phyloP scores from a whole-genome alignment of 2,329 filamentous ascomycete species.

The Dothideomycetes sp. region DNA sequence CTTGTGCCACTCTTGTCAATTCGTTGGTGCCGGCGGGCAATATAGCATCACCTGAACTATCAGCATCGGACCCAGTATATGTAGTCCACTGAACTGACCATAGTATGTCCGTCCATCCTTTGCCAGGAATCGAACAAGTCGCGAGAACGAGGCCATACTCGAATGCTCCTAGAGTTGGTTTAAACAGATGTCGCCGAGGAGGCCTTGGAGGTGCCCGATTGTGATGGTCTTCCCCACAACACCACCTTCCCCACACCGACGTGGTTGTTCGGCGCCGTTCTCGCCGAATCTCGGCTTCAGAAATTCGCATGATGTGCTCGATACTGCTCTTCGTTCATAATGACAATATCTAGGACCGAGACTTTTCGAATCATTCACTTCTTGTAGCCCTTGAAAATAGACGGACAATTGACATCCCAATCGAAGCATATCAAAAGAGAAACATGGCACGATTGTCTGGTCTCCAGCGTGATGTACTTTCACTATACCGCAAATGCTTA shows the following conservation, averaged over 20 bases:
- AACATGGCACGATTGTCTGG: constrained; percentile 58
- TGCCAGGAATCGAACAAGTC: constrained; percentile 59
- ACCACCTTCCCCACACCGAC: neutral
- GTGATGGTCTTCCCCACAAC: too few species aligned
- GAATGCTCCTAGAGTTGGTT: too few species aligned
- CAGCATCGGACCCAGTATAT: too few species aligned
- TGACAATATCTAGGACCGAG: too few species aligned
- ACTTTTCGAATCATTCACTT: too few species aligned
- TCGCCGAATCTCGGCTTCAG: neutral
- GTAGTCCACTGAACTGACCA: too few species aligned
- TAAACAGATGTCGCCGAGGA: too few species aligned
- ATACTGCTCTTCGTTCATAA: too few species aligned
- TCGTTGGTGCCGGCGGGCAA: constrained; percentile 50
- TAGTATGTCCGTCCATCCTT: constrained; percentile 60
- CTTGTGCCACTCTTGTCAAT: constrained; percentile 49
- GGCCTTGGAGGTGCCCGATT: too few species aligned
- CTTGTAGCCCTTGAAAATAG: too few species aligned
- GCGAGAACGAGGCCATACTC: constrained; percentile 24
- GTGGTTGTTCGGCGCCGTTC: neutral
- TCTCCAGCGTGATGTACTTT: constrained; percentile 78
- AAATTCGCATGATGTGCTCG: neutral
- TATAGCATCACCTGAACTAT: constrained; percentile 48
- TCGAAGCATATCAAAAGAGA: too few species aligned
- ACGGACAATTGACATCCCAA: too few species aligned
- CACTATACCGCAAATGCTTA: constrained; percentile 77